These are phyloP conservation scores for Brassica napus DNA, from an alignment of 345 rosid species.

Conservation along the genomic window DNA sequence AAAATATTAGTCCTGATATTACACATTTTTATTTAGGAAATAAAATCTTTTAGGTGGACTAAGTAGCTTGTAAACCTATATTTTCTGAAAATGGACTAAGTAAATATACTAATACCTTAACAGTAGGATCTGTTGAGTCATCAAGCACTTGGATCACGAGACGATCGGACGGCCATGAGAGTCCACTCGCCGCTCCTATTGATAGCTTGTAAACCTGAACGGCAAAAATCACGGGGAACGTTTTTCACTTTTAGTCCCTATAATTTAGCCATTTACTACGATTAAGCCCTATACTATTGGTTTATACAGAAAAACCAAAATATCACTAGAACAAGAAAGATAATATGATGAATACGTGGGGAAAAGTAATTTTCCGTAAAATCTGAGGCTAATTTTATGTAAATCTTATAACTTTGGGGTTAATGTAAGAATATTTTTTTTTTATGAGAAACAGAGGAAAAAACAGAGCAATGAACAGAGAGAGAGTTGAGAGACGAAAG, in stretches of 20 bases:
- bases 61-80: not conserved
- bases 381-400: not conserved
- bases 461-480: conserved; percentile 22
- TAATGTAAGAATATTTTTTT: not conserved
- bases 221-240: conserved; percentile 31
- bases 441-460: conserved; percentile 2
- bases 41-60: conserved; percentile 3
- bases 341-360: conserved; percentile 13
- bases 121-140: conserved; percentile 93
- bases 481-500: not conserved
- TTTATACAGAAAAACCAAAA: not conserved
- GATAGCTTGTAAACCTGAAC: conserved; percentile 94
- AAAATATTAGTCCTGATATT: not conserved
- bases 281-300: conserved; percentile 19
- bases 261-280: not conserved
- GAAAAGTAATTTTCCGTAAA: conserved; percentile 10
- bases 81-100: conserved; percentile 20
- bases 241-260: conserved; percentile 17
- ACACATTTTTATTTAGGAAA: not conserved
- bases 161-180: conserved; percentile 99
- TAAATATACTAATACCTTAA: conserved; percentile 61
- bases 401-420: conserved; percentile 11
- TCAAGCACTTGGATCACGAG: conserved; percentile 99
- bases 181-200: conserved; percentile 94
- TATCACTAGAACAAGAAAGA: not conserved